Percentiles rank a stretch among this genome's conserved stretches.
These are phyloP conservation scores for Pascua guehoae DNA, from an alignment of 1,284 basidiomycete species.

Conservation along the genomic window DNA sequence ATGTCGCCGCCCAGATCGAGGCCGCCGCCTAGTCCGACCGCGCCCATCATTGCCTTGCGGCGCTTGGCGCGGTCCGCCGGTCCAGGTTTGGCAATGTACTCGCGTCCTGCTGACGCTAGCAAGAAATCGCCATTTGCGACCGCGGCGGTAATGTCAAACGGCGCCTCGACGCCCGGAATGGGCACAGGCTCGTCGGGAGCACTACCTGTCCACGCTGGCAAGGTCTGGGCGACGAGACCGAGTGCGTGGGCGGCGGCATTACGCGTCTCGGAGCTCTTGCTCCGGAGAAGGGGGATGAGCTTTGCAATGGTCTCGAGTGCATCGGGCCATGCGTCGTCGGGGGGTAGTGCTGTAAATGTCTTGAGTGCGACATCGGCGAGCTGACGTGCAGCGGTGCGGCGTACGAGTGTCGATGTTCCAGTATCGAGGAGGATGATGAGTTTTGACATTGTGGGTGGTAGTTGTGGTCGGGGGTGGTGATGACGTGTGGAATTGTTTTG, in stretches of 20 bases:
- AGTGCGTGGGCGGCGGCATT: conserved; percentile 46
- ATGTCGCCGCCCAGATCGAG: conserved; percentile 39
- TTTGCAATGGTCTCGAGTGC: conserved; percentile 44
- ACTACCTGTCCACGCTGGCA: conserved; percentile 8
- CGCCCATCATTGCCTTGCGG: conserved; percentile 45
- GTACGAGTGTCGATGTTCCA: conserved; percentile 45
- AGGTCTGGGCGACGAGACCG: conserved; percentile 34
- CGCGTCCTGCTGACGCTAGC: conserved; percentile 43
- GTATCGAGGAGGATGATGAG: conserved; percentile 49
- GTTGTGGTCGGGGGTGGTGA: background rate
- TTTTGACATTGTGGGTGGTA: conserved; percentile 24
- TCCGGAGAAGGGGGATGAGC: conserved; percentile 44
- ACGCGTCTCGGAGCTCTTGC: conserved; percentile 45
- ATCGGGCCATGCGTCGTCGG: conserved; percentile 47
- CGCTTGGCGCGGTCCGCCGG: conserved; percentile 40
- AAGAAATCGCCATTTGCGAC: conserved; percentile 25
- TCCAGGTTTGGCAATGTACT: conserved; percentile 40
- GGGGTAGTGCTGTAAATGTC: conserved; percentile 30
- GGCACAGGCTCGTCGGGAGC: conserved; percentile 13
- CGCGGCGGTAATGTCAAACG: conserved; percentile 26
- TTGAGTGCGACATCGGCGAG: conserved; percentile 45
- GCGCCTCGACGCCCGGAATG: conserved; percentile 8
- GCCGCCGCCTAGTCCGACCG: conserved; percentile 41
- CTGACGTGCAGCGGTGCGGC: conserved; percentile 49
- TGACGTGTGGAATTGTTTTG: background rate